phyloP scores from a whole-genome alignment of 2,329 filamentous ascomycete genomes.

The Elsinoe fawcettii region DNA sequence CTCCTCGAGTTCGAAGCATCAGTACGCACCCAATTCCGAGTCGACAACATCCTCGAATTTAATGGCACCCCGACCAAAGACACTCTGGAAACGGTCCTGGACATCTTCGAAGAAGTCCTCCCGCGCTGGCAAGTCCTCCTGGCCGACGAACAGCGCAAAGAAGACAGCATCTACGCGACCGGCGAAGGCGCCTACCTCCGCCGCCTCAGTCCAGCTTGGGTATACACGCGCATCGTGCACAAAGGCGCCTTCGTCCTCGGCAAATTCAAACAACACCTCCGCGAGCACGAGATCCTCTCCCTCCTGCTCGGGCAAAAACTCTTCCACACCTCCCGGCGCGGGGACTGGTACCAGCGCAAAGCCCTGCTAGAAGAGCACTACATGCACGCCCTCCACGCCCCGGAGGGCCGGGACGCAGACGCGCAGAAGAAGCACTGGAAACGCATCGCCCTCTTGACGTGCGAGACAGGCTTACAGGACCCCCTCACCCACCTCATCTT shows the following conservation, averaged over 20 bases:
- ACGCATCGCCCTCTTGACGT: conserved; percentile 65
- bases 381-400: conserved; percentile 58
- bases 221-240: conserved; percentile 87
- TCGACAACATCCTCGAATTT: conserved; percentile 77
- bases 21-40: conserved; percentile 68
- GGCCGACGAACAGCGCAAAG: conserved; percentile 66
- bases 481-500: conserved; percentile 83
- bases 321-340: conserved; percentile 77
- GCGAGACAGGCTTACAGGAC: conserved; percentile 80
- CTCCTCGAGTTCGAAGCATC: conserved; percentile 86
- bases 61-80: conserved; percentile 61
- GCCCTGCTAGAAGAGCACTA: conserved; percentile 93
- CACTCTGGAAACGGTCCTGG: conserved; percentile 59
- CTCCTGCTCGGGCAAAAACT: conserved; percentile 73
- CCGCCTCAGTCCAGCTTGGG: conserved; percentile 82
- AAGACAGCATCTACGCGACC: conserved; percentile 66
- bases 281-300: conserved; percentile 65
- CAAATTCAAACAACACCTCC: conserved; percentile 69
- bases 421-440: conserved; percentile 77
- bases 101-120: conserved; percentile 66
- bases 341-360: conserved; percentile 92
- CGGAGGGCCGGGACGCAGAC: conserved; percentile 44
- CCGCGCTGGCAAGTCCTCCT: conserved; percentile 72
- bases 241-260: conserved; percentile 75
- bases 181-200: conserved; percentile 84